Base-by-base conservation (phyloP, 345 rosid genomes). In the Hibiscus mutabilis region DNA sequence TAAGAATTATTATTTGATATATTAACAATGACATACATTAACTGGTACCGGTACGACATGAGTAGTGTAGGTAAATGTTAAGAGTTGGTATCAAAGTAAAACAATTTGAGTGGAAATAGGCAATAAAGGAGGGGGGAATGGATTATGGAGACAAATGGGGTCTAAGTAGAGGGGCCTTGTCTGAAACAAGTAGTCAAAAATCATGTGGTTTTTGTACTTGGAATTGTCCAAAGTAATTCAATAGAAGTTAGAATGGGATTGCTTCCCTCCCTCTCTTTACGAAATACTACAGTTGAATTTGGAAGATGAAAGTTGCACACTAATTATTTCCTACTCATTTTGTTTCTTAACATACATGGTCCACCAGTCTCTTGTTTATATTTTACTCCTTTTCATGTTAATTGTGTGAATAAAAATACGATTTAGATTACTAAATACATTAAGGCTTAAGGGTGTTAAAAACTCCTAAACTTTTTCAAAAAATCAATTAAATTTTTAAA, bases 201-300 rank as follows among this genome's bases (percentile, higher is more conserved):
- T 60, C 65, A 60, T 31, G 65, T 60, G 65, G 42, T 60, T 60
- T 37, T 60, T 60, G 65, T 60, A 60, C 65, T 60, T 60, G 21
- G 25, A 60, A 16, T 29, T 29, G 42, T 60, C 31, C 65, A 6
- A 60, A 29, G 65, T n/a, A 18, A 19, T 8, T n/a, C 12, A 18
- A 53, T 60, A 60, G 12, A 60, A 59, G 63, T 27, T 59, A 14
- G 29, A 60, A 15, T 29, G 65, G 16, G 53, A 49, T 49, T 13
- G 53, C 53, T 49, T 49, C 53, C 53, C 18, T 14, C 53, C 16
- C 52, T 18, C 21, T 53, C 18, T 53, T 53, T 19, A 53, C 1
- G 18, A 53, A 53, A 9, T 18, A 18, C 25, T 21, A 9, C 21
- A 19, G 27, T 21, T 55, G 59, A 21, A 55, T 9, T 53, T 21